A percentile compares a stretch with the other conserved stretches of the same genome.
phyloP scores from a whole-genome alignment of 208 protist species.

The Leishmania mexicana region DNA sequence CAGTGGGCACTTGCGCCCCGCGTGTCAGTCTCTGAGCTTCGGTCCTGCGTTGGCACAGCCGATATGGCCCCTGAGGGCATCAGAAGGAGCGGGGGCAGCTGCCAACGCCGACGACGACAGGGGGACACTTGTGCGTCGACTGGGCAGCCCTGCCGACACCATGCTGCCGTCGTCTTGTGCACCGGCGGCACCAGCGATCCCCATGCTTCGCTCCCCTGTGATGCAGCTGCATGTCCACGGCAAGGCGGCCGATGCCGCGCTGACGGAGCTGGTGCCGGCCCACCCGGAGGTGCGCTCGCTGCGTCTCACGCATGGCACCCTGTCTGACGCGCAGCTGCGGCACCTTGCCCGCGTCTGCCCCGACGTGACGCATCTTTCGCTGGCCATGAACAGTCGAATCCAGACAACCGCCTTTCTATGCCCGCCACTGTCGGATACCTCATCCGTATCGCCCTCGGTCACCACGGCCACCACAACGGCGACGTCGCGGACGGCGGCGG shows the following conservation, averaged over 20 bases:
- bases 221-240: conserved; percentile 24
- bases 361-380: conserved; percentile 51
- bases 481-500: background rate
- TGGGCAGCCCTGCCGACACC: background rate
- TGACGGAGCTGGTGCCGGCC: conserved; percentile 24
- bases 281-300: conserved; percentile 44
- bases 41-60: background rate
- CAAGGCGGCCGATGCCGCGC: conserved; percentile 17
- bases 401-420: conserved; percentile 51
- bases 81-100: background rate
- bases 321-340: conserved; percentile 40
- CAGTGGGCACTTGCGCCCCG: background rate
- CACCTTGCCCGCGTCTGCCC: conserved; percentile 41
- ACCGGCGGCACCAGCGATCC: background rate
- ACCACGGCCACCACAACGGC: conserved; percentile 7
- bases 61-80: background rate
- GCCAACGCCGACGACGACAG: background rate
- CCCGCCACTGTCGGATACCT: conserved; percentile 26
- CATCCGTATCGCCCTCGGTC: conserved; percentile 19
- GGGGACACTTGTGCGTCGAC: background rate
- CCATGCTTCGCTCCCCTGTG: background rate
- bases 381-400: conserved; percentile 53
- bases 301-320: conserved; percentile 39
- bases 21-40: background rate
- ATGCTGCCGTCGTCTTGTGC: background rate